Percentiles rank a stretch among this genome's conserved stretches.
Conservation (phyloP, 2,329 filamentous ascomycete genomes). For the Fusarium staphyleae region DNA sequence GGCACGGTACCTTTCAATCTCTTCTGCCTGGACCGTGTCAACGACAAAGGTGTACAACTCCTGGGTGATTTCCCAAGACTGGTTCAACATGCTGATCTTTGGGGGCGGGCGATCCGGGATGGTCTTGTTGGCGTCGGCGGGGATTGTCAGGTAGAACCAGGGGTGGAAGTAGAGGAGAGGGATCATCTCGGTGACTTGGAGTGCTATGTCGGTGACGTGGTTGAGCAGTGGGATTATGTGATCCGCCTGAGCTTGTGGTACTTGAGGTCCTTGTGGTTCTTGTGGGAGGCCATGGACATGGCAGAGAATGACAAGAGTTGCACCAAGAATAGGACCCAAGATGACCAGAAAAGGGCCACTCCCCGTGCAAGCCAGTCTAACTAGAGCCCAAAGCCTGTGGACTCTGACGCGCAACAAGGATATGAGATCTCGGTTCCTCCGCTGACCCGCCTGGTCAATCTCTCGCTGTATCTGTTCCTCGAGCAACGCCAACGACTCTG, state of each 20-base stretch:
- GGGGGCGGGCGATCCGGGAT: background rate
- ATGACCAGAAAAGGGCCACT: background rate
- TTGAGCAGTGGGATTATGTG: background rate
- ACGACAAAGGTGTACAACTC: background rate
- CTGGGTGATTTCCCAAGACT: background rate
- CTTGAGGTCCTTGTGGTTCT: no score
- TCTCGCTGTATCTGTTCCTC: constrained; percentile 3
- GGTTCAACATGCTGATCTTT: background rate
- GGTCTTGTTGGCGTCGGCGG: background rate
- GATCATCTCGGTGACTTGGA: background rate
- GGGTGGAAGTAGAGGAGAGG: background rate
- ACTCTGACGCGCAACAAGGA: no score
- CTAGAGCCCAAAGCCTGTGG: no score
- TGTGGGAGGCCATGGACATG: no score
- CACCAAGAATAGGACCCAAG: background rate
- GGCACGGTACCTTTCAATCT: background rate
- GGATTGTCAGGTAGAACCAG: background rate
- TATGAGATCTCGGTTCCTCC: no score
- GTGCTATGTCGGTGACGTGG: background rate
- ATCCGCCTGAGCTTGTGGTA: no score
- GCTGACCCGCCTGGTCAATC: background rate
- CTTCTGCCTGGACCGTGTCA: background rate
- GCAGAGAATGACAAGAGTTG: no score
- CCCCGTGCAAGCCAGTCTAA: no score
- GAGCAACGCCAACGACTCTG: background rate